Evolutionary conservation across 2,329 filamentous ascomycete genomes (phyloP), one percentile per base, ranked within the genome.

Genomic region (Pyrenochaeta sp.): DNA sequence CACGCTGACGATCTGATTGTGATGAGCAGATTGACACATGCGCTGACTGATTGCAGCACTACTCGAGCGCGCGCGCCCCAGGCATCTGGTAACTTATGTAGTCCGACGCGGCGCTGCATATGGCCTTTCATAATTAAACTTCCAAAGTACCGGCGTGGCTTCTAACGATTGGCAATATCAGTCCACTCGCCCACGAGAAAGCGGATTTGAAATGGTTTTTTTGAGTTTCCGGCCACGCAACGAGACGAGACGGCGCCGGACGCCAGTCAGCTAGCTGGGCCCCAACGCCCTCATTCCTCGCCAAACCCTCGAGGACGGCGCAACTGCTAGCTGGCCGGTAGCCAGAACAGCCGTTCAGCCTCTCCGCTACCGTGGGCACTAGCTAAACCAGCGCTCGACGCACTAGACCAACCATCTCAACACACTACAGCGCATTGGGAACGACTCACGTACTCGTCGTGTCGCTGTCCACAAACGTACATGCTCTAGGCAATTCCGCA

Each of bases 401-500:
- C n/a, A n/a, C 23, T 27, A 27, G 9, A 27, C 23, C 23, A 27
- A 27, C 23, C 23, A 27, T 5, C 9, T 27, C 23, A 4, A 27
- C 9, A 27, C 4, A 27, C 36, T 7, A 23, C 21, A 12, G 33
- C 20, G n/a, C 27, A 37, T 49, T 15, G n/a, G 32, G 39, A n/a
- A 9, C n/a, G 14, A 18, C 10, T 4, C 47, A 36, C 39, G 17
- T 18, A 39, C 31, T 27, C 30, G 37, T 41, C 33, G 29, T 32
- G 41, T 35, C 35, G 44, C 14, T 47, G 53, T 18, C 14, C 20
- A 23, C 18, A 20, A 7, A 4, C 7, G 7, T 7, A 49, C 49
- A 49, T 48, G 31, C 45, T 45, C 55, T 58, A 58, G 49, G 12
- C 27, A 44, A 17, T 18, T 40, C 49, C 49, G 47, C 37, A 56